Percentiles rank a stretch among this genome's conserved stretches.
Conservation (phyloP, 805 yeast species). For the Cyberlindnera maclurae region DNA sequence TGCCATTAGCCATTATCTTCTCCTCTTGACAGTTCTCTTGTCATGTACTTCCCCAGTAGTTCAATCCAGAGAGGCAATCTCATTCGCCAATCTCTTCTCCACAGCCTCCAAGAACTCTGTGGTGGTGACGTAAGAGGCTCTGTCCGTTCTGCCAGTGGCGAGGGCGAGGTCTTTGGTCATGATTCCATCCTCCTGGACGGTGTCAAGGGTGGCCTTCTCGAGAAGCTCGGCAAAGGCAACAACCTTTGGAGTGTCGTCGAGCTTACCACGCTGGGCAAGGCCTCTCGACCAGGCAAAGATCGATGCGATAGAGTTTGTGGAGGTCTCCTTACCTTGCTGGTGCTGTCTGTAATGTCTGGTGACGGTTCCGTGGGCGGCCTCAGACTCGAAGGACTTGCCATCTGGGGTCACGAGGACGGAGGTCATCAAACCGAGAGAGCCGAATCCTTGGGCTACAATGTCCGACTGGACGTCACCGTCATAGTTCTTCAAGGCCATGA, state of each 20-base stretch:
- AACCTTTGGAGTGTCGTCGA: constrained; percentile 84
- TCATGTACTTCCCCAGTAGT: neutral
- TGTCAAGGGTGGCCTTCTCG: constrained; percentile 80
- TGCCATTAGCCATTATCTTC: neutral
- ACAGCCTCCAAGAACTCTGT: constrained; percentile 80
- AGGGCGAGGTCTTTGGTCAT: constrained; percentile 97
- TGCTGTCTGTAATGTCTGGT: constrained; percentile 95
- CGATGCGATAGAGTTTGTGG: constrained; percentile 95
- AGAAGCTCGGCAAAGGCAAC: constrained; percentile 67
- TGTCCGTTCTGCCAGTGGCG: constrained; percentile 79
- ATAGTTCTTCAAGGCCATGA: constrained; percentile 94
- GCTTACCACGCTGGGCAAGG: constrained; percentile 81
- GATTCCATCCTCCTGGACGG: constrained; percentile 74
- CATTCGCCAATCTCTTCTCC: constrained; percentile 43
- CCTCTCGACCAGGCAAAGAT: constrained; percentile 98
- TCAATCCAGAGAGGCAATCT: constrained; percentile 21
- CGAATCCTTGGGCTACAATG: constrained; percentile 97
- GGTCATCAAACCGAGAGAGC: constrained; percentile 94
- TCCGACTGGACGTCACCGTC: constrained; percentile 98
- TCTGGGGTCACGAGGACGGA: constrained; percentile 92
- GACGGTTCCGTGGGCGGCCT: constrained; percentile 99
- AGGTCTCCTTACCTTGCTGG: constrained; percentile 95
- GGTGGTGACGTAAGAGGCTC: constrained; percentile 79
- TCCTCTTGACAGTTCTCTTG: no score
- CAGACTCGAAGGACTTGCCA: constrained; percentile 90